phyloP scores from a whole-genome alignment of 768 basidiomycete genomes.

The Termitomyces sp. region DNA sequence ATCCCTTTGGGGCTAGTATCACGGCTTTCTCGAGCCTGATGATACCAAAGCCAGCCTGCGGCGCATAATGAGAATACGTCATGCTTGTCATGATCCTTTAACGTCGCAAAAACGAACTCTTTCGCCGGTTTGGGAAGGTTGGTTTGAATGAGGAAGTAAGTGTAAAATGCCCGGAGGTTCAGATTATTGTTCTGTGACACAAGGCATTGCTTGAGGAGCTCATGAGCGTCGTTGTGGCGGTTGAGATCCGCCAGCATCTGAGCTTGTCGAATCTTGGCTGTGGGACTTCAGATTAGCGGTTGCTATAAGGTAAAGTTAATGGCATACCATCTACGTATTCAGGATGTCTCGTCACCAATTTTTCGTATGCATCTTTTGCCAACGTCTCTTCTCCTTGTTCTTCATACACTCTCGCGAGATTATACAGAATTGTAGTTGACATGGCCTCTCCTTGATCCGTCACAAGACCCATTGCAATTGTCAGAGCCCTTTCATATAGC shows the following conservation, averaged over 20 bases:
- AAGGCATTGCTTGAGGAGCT: constrained; percentile 84
- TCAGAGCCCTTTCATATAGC: constrained; percentile 73
- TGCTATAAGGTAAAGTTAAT: not conserved
- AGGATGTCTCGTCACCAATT: constrained; percentile 83
- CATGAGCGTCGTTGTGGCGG: constrained; percentile 77
- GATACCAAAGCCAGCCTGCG: constrained; percentile 80
- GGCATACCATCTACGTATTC: constrained; percentile 91
- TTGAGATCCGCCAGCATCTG: constrained; percentile 68
- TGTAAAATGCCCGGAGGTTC: constrained; percentile 90
- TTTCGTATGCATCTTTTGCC: constrained; percentile 84
- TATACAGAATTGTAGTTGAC: constrained; percentile 83
- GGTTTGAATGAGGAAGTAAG: constrained; percentile 84
- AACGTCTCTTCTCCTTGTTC: constrained; percentile 66
- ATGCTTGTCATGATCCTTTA: constrained; percentile 80
- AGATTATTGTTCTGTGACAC: constrained; percentile 71
- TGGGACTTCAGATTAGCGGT: not conserved
- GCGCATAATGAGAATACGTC: constrained; percentile 92
- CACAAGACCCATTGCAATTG: constrained; percentile 40
- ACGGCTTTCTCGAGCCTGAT: constrained; percentile 79
- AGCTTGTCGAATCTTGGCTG: constrained; percentile 92
- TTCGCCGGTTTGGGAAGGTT: constrained; percentile 67
- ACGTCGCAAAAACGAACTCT: constrained; percentile 84
- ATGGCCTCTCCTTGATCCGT: constrained; percentile 55
- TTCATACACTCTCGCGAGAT: constrained; percentile 89
- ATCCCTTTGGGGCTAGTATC: constrained; percentile 50